Evolutionary conservation across 1,284 basidiomycete species (phyloP), one percentile per base, ranked within the genome.

Genomic region (Golubevia pallescens): DNA sequence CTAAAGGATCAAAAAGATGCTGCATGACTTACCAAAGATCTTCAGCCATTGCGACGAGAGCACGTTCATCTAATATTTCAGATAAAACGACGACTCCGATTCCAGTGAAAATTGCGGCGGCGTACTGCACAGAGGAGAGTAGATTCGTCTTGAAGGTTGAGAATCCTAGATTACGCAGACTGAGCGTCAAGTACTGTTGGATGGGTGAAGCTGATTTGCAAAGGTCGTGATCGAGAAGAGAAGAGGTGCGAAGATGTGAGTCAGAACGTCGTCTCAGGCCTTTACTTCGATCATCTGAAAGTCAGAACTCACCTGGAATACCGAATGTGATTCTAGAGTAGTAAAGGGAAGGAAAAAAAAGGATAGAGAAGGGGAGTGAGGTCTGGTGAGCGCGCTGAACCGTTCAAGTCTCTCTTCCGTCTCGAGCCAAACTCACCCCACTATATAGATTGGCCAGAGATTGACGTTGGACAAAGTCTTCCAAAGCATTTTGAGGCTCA

Each of bases 381-480:
- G n/a, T n/a, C n/a, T n/a, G n/a, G n/a, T n/a, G n/a, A n/a, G n/a
- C n/a, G n/a, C n/a, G n/a, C n/a, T n/a, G n/a, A n/a, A n/a, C 34
- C 28, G 14, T 57, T 28, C 14, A 10, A 48, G 16, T 16, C 10
- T 8, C 20, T 13, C 19, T 42, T 53, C 2, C 8, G 13, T 28
- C n/a, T 24, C n/a, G n/a, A n/a, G n/a, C n/a, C 3, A 24, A 8
- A n/a, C 21, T 2, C 8, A 14, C 57, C 86, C 89, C 82, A 91
- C 79, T 10, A 90, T 86, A 72, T 92, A 92, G 24, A 92, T 69
- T 0, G 91, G 91, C 90, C 91, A 92, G 67, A 92, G 84, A 68
- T 90, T 89, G 74, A 89, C 91, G 76, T 92, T 91, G 52, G 87
- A 88, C 2, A 92, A 64, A 1, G 89, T 88, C 19, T 80, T 84